A percentile compares a stretch with the other conserved stretches of the same genome.
phyloP scores from a whole-genome alignment of 257 asterid species.

The Mentha longifolia region DNA sequence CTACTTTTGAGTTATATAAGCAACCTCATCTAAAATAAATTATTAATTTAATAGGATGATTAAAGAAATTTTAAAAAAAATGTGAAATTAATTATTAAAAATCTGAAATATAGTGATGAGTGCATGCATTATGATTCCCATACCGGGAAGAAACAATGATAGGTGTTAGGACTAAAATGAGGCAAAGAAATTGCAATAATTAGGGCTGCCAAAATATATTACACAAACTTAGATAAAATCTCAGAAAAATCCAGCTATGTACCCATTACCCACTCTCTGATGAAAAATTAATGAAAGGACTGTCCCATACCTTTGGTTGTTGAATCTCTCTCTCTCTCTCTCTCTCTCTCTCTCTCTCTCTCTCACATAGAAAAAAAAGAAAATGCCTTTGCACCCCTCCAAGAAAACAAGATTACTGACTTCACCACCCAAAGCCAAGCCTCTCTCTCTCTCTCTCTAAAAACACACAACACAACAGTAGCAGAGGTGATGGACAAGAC shows the following conservation, averaged over 20 bases:
- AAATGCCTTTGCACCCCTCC: constrained; percentile 35
- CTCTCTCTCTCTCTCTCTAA: too few relatives aligned
- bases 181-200: constrained; percentile 36
- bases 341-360: too few relatives aligned
- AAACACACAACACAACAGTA: too few relatives aligned
- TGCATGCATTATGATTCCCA: constrained; percentile 26
- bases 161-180: constrained; percentile 1
- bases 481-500: constrained; percentile 42
- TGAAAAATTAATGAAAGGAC: constrained; percentile 44
- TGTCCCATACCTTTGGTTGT: constrained; percentile 51
- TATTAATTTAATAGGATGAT: too few relatives aligned
- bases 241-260: constrained; percentile 39
- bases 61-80: not conserved
- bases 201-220: constrained; percentile 27
- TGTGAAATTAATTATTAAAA: not conserved
- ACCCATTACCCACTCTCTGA: constrained; percentile 46
- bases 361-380: too few relatives aligned
- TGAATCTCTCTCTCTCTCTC: constrained; percentile 35
- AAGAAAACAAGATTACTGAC: constrained; percentile 43
- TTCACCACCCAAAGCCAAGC: too few relatives aligned
- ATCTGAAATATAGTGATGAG: not conserved
- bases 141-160: constrained; percentile 30
- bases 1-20: not conserved
- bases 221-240: constrained; percentile 12
- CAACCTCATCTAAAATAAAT: not conserved